A percentile compares a stretch with the other conserved stretches of the same genome.
phyloP scores from a whole-genome alignment of 108 stramenopile genomes.

The Pseudonitzschia pungens region DNA sequence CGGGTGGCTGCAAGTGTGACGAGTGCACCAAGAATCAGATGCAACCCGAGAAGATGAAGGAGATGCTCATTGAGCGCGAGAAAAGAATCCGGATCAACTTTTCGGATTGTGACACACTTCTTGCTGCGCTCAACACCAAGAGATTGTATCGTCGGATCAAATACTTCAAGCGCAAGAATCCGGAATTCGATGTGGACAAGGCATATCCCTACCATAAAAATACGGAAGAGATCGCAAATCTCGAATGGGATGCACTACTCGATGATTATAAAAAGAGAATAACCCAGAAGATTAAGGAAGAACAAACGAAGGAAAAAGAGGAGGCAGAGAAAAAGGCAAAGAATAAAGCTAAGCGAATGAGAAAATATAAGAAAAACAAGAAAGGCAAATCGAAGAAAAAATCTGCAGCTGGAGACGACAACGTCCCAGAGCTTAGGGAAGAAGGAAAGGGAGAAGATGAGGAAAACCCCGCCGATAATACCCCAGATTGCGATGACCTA shows the following conservation, averaged over 20 bases:
- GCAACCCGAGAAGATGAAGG: constrained; percentile 11
- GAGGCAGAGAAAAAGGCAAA: background rate
- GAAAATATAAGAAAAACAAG: constrained; percentile 9
- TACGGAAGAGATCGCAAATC: constrained; percentile 47
- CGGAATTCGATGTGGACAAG: constrained; percentile 22
- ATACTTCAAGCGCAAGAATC: constrained; percentile 15
- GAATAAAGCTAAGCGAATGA: background rate
- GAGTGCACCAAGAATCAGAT: background rate
- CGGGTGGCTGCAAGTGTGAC: background rate
- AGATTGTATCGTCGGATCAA: constrained; percentile 45
- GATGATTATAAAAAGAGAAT: constrained; percentile 22
- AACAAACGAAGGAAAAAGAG: constrained; percentile 13
- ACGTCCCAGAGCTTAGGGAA: background rate
- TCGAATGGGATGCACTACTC: constrained; percentile 58
- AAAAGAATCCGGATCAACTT: constrained; percentile 17
- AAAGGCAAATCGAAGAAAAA: constrained; percentile 23
- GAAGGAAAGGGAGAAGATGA: constrained; percentile 8
- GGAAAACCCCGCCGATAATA: background rate
- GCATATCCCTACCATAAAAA: constrained; percentile 45
- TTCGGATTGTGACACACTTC: constrained; percentile 36
- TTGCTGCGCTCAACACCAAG: constrained; percentile 75
- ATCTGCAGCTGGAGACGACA: background rate
- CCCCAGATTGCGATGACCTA: background rate
- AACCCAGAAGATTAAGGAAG: constrained; percentile 4
- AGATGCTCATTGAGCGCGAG: constrained; percentile 5